Conservation (phyloP, 768 basidiomycete genomes). For the Boletus huronensis region DNA sequence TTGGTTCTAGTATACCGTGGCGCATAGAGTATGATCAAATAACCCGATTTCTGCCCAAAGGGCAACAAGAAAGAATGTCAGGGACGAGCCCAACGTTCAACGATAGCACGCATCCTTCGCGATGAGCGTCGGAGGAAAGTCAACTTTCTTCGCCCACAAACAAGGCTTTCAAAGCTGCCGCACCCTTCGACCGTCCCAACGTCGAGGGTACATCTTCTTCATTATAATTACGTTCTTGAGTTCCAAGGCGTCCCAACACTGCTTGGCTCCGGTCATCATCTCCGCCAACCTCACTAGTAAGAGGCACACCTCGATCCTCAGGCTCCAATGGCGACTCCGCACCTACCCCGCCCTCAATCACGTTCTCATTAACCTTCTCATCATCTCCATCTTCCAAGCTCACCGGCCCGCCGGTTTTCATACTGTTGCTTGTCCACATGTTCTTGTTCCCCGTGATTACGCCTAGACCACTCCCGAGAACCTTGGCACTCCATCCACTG, state of each 20-base stretch:
- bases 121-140: not conserved
- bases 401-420: slow-evolving; percentile 51
- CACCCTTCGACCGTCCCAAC: slow-evolving; percentile 27
- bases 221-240: slow-evolving; percentile 1
- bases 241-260: slow-evolving; percentile 3
- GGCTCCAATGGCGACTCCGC: slow-evolving; percentile 6
- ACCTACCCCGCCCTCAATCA: slow-evolving; percentile 14
- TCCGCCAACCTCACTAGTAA: not conserved
- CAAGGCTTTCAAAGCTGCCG: slow-evolving; percentile 12
- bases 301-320: slow-evolving; percentile 6
- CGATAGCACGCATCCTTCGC: not conserved
- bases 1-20: slow-evolving; percentile 1
- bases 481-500: slow-evolving; percentile 81
- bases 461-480: slow-evolving; percentile 45
- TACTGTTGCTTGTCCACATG: slow-evolving; percentile 58
- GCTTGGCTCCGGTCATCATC: slow-evolving; percentile 5
- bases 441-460: slow-evolving; percentile 52
- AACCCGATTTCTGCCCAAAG: not conserved
- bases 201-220: slow-evolving; percentile 25
- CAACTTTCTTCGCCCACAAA: slow-evolving; percentile 2
- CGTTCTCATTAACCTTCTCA: slow-evolving; percentile 27
- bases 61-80: slow-evolving; percentile 8
- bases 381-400: slow-evolving; percentile 43
- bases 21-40: slow-evolving; percentile 10
- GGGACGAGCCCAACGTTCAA: not conserved